A percentile compares a stretch with the other conserved stretches of the same genome.
Conservation (phyloP, 352 stramenopile species). For the Thalassiosira allenii region DNA sequence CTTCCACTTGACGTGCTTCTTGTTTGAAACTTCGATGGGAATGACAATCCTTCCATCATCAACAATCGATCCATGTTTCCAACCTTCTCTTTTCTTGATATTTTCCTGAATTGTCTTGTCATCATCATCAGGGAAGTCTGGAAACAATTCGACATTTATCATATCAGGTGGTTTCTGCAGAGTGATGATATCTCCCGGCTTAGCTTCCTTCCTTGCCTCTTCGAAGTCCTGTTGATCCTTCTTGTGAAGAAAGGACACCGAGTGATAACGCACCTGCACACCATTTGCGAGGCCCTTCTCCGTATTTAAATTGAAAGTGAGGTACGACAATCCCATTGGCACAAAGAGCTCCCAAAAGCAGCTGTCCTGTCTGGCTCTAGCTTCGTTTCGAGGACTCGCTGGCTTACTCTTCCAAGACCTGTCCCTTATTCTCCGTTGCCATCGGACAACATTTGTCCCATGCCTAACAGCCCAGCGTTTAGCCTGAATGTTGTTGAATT, state of each 20-base stretch:
- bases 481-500: conserved; percentile 28
- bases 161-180: conserved; percentile 20
- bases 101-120: conserved; percentile 15
- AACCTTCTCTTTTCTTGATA: not conserved
- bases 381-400: conserved; percentile 1
- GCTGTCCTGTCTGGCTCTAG: conserved; percentile 6
- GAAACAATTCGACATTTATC: conserved; percentile 41
- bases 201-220: not conserved
- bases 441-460: conserved; percentile 10
- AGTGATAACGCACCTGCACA: conserved; percentile 16
- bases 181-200: conserved; percentile 21
- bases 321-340: conserved; percentile 9
- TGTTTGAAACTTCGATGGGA: conserved; percentile 22
- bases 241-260: conserved; percentile 13
- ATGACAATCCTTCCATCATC: conserved; percentile 33
- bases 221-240: conserved; percentile 10
- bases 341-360: conserved; percentile 46
- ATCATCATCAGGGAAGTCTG: conserved; percentile 13
- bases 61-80: conserved; percentile 13
- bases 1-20: conserved; percentile 22
- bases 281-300: conserved; percentile 21
- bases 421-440: not conserved
- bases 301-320: conserved; percentile 35
- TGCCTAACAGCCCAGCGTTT: not conserved
- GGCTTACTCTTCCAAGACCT: conserved; percentile 30